Evolutionary conservation across 352 stramenopile species (phyloP), one percentile per base, ranked within the genome.

Genomic region (Globisporangium spiculum): DNA sequence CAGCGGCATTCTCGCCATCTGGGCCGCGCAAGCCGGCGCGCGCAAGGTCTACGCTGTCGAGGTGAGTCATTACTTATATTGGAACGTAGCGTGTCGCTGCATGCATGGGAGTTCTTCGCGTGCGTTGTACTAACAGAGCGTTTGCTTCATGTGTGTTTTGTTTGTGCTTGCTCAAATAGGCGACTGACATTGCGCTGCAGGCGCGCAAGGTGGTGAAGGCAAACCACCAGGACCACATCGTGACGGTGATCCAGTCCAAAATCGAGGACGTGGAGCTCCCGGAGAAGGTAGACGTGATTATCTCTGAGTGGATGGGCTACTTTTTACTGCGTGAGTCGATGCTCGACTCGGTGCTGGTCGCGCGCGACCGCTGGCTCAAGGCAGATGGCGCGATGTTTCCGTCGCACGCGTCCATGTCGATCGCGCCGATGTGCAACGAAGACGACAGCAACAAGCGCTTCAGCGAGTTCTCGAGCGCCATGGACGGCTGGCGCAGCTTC

Each of bases 281-380:
- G 0, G 95, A 99, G 75, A 97, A 98, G 72, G 98, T 99, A 34
- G 98, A 99, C 77, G 98, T 99, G 66, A 99, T 99, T 63, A 98
- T 99, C 65, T 99, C 95, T 14, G 97, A 99, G 83, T 99, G 97
- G 96, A 99, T 99, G 98, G 89, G 89, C 65, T 99, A 99, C 83
- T 99, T 99, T 65, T 80, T 99, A 22, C 79, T 99, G 56, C 90
- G 98, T 55, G 98, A 99, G 82, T 98, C 89, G 62, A 99, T 99
- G 98, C 90, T 99, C 48, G 98, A 99, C 85, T 99, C 92, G 66
- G 89, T 99, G 41, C 89, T 99, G 30, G 80, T 97, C 26, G 98
- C 97, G 5, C 84, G 98, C 54, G 96, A 99, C 76, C 90, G 90
- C 63, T 99, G 97, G 84, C 81, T 99, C 62, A 99, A 99, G 83